Evolutionary conservation across 2,329 filamentous ascomycete species (phyloP).

Genomic region (Pezizomycotina sp.): DNA sequence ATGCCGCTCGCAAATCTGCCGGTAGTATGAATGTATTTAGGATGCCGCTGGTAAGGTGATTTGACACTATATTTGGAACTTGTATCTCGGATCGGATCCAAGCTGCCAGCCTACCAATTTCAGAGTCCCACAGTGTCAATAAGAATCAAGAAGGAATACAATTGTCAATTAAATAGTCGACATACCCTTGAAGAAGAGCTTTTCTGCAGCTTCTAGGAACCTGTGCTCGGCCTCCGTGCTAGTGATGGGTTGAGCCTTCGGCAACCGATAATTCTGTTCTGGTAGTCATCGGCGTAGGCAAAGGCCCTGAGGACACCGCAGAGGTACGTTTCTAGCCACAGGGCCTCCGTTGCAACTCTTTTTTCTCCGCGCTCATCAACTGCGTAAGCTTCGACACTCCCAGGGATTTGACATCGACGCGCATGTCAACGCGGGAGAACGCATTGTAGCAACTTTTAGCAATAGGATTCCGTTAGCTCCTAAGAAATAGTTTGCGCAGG

Average conservation of each 20-base stretch:
- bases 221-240: conserved; percentile 97
- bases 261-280: conserved; percentile 94
- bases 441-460: conserved; percentile 77
- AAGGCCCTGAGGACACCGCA: conserved; percentile 90
- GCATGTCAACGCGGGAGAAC: conserved; percentile 94
- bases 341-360: conserved; percentile 64
- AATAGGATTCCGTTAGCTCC: conserved; percentile 29
- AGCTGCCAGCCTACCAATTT: conserved; percentile 63
- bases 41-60: conserved; percentile 70
- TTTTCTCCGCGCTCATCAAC: conserved; percentile 94
- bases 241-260: conserved; percentile 88
- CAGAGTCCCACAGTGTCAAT: conserved; percentile 7
- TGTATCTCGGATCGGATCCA: conserved; percentile 95
- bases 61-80: conserved; percentile 90
- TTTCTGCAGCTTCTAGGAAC: conserved; percentile 85
- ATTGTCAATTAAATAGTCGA: conserved; percentile 3
- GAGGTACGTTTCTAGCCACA: conserved; percentile 95
- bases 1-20: conserved; percentile 89
- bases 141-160: too few relatives aligned
- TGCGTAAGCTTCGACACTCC: conserved; percentile 91
- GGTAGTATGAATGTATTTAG: conserved; percentile 91
- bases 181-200: conserved; percentile 79
- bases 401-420: conserved; percentile 90
- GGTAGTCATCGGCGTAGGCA: conserved; percentile 88
- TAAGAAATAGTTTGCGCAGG: too few relatives aligned